Conservation (phyloP, 2,329 filamentous ascomycete species). For the Alternaria burnsii region DNA sequence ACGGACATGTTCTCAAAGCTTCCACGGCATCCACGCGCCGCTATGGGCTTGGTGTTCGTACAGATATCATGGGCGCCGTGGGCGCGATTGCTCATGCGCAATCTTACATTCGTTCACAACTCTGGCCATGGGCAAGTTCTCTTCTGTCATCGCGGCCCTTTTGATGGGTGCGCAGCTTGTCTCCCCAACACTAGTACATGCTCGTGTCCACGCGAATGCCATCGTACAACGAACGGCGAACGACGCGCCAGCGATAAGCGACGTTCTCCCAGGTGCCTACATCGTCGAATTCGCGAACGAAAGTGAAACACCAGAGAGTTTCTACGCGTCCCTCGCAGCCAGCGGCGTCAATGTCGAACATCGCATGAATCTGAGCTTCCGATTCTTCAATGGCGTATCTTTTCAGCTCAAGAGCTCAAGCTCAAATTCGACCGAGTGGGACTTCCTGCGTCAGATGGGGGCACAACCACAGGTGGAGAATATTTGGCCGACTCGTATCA, state of each 20-base stretch:
- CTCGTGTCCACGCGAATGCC: neutral
- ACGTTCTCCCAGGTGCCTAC: slow-evolving; percentile 16
- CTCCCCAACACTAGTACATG: neutral
- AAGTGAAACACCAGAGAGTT: slow-evolving; percentile 17
- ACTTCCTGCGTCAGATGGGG: slow-evolving; percentile 6
- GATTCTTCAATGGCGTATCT: slow-evolving; percentile 28
- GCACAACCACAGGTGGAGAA: slow-evolving; percentile 7
- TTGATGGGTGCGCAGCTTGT: slow-evolving; percentile 8
- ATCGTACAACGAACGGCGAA: slow-evolving; percentile 4
- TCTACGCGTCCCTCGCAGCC: slow-evolving; percentile 21
- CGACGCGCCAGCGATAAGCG: neutral
- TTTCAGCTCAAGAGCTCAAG: slow-evolving; percentile 20
- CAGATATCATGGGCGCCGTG: slow-evolving; percentile 2
- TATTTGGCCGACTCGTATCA: slow-evolving; percentile 26
- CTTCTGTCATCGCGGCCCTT: slow-evolving; percentile 10
- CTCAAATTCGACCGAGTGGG: slow-evolving; percentile 8
- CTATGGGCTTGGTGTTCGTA: slow-evolving; percentile 10
- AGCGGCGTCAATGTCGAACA: slow-evolving; percentile 20
- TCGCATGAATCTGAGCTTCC: slow-evolving; percentile 28
- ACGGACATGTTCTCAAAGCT: neutral
- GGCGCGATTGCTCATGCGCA: neutral
- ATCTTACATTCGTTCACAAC: neutral
- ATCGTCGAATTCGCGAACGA: slow-evolving; percentile 30
- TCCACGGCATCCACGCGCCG: neutral
- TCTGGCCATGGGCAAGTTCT: slow-evolving; percentile 2